Conservation (phyloP, 176 grass and related monocot species). For the Rhynchospora breviuscula region DNA sequence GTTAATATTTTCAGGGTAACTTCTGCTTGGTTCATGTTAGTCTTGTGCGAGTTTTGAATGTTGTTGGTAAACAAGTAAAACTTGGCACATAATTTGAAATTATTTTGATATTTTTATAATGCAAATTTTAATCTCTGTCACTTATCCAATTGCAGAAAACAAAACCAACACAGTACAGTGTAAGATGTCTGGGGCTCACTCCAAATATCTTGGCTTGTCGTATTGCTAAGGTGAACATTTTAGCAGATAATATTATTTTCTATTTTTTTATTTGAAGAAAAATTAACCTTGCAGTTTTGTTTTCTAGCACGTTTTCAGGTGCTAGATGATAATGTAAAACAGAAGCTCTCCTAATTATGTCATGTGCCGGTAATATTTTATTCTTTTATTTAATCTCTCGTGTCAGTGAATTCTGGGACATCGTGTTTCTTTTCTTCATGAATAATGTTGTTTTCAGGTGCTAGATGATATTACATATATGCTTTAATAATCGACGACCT, state of each 20-base stretch:
- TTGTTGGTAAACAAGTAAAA: no score
- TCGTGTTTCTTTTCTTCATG: background rate
- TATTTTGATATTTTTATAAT: no score
- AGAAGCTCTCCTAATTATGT: slow-evolving; percentile 86
- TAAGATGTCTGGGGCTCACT: slow-evolving; percentile 73
- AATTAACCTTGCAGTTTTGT: slow-evolving; percentile 19
- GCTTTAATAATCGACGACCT: no score
- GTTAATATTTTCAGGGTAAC: slow-evolving; percentile 60
- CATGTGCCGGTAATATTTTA: slow-evolving; percentile 61
- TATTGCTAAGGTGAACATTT: slow-evolving; percentile 49
- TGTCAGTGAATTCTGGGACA: background rate
- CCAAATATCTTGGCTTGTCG: slow-evolving; percentile 97
- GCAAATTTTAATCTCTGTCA: no score
- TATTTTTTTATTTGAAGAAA: slow-evolving; percentile 2
- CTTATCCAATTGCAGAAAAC: slow-evolving; percentile 72
- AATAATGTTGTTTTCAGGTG: background rate
- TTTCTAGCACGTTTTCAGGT: slow-evolving; percentile 53
- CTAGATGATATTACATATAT: no score
- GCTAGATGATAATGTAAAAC: slow-evolving; percentile 79
- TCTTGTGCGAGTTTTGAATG: slow-evolving; percentile 87
- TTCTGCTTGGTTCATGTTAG: slow-evolving; percentile 98
- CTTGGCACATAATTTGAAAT: no score
- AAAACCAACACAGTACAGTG: slow-evolving; percentile 95
- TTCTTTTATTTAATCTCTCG: background rate
- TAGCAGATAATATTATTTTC: background rate